phyloP scores from a whole-genome alignment of 1,284 basidiomycete species.

The Amylostereum areolatum region DNA sequence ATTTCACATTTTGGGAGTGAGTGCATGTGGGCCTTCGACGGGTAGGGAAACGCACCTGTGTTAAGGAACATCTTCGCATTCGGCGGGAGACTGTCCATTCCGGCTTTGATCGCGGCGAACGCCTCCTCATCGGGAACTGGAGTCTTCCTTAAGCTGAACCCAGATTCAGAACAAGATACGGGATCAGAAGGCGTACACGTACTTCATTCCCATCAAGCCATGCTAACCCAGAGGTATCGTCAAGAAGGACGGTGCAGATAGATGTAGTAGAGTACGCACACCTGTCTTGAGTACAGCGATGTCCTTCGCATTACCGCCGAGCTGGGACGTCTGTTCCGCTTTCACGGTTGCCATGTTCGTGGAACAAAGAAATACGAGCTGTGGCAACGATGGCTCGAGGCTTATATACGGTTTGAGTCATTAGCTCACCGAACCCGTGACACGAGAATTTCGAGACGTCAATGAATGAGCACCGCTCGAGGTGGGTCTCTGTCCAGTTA shows the following conservation, averaged over 20 bases:
- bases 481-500: no score
- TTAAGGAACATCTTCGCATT: slow-evolving; percentile 29
- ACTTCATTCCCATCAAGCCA: slow-evolving; percentile 2
- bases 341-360: no score
- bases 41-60: neutral
- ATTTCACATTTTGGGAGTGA: no score
- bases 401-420: no score
- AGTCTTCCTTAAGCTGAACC: slow-evolving; percentile 21
- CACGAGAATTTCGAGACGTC: no score
- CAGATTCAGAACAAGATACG: neutral
- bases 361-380: no score
- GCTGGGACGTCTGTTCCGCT: slow-evolving; percentile 11
- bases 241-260: neutral
- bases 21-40: no score
- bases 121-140: slow-evolving; percentile 38
- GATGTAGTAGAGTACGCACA: slow-evolving; percentile 18
- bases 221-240: neutral
- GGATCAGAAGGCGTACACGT: neutral
- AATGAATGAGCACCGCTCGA: no score
- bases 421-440: no score
- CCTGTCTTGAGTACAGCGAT: slow-evolving; percentile 30
- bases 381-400: no score
- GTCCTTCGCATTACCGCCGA: slow-evolving; percentile 28
- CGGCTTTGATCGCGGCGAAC: slow-evolving; percentile 49
- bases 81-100: slow-evolving; percentile 37